These are phyloP conservation scores for Candida caryicola DNA, from an alignment of 805 yeast genomes.

Conservation along the genomic window DNA sequence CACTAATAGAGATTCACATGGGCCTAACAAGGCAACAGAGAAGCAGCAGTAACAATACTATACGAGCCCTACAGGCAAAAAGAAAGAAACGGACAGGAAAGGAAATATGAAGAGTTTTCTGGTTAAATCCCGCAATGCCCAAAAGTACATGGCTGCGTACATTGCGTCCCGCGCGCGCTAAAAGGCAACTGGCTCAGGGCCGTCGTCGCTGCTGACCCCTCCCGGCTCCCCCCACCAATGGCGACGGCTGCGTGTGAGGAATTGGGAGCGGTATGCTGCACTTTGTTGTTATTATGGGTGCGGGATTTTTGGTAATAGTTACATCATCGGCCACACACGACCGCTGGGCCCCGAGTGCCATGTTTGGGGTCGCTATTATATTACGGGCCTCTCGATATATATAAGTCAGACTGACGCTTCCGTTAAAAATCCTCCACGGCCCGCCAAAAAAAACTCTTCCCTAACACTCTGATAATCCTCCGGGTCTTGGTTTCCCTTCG, in stretches of 20 bases:
- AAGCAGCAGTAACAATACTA: too few relatives aligned
- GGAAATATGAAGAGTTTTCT: too few relatives aligned
- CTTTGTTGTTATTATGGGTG: neutral
- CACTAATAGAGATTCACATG: too few relatives aligned
- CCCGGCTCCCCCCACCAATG: too few relatives aligned
- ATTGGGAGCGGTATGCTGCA: too few relatives aligned
- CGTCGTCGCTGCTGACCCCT: too few relatives aligned
- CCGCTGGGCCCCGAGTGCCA: neutral
- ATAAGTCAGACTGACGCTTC: neutral
- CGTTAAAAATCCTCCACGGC: neutral
- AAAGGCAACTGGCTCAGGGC: too few relatives aligned
- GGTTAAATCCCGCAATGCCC: neutral
- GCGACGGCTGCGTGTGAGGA: too few relatives aligned
- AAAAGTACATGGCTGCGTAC: neutral
- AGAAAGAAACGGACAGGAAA: too few relatives aligned
- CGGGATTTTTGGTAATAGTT: slow-evolving; percentile 9
- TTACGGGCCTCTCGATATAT: neutral
- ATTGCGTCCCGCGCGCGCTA: neutral
- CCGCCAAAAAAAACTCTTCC: too few relatives aligned
- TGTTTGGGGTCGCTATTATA: neutral
- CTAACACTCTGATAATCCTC: neutral
- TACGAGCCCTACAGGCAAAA: neutral
- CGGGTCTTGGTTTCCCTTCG: neutral
- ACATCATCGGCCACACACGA: slow-evolving; percentile 4
- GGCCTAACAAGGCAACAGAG: too few relatives aligned